Conservation (phyloP, 2,329 filamentous ascomycete species). For the Ramularia collo-cygni region DNA sequence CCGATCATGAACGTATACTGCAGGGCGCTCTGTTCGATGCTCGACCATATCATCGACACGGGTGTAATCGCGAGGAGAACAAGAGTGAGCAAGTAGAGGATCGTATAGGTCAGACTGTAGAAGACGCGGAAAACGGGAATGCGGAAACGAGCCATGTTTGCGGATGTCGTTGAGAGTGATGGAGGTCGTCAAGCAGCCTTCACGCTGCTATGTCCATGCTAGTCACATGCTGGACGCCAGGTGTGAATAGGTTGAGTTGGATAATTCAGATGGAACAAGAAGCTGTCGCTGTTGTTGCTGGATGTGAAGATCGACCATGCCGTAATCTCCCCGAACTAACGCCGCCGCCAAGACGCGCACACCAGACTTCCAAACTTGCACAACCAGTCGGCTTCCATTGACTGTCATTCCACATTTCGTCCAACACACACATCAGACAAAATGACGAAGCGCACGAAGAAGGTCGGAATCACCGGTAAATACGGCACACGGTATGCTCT, state of each 20-base stretch:
- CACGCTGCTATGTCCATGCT: conserved; percentile 5
- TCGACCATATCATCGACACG: conserved; percentile 70
- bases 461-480: conserved; percentile 98
- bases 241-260: no score
- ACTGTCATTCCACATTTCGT: no score
- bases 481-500: conserved; percentile 83
- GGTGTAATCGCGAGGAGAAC: conserved; percentile 71
- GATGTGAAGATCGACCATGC: no score
- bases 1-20: conserved; percentile 80
- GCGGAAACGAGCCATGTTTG: conserved; percentile 29
- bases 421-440: conserved; percentile 40
- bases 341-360: no score
- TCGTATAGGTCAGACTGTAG: conserved; percentile 67
- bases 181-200: conserved; percentile 5
- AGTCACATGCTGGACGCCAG: conserved; percentile 1
- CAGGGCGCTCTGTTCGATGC: conserved; percentile 56
- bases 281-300: no score
- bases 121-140: conserved; percentile 67
- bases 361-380: no score
- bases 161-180: conserved; percentile 3
- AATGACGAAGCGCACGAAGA: conserved; percentile 95
- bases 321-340: no score
- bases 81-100: conserved; percentile 67
- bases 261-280: no score
- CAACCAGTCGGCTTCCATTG: no score